Evolutionary conservation across 306 rosid genomes (phyloP), one percentile per base, ranked within the genome.

Genomic region (Glycine tomentella): DNA sequence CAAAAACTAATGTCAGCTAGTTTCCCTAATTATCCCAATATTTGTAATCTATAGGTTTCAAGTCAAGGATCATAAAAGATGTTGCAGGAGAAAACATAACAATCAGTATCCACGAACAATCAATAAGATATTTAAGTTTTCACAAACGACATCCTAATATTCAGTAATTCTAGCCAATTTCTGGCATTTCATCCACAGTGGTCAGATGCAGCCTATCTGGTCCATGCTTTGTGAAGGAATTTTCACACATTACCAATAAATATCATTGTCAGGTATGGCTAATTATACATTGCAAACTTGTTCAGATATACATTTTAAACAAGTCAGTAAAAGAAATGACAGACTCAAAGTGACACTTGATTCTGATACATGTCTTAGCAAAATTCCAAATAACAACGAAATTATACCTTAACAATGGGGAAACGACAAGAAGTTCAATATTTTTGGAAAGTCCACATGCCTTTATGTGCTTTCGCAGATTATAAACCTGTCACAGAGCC

Each of bases 321-420:
- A 61, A 45, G 72, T 50, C 45, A 11, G 16, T 25, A 38, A 64
- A 85, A 33, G 67, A 33, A 63, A 33, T 20, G 36, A 31, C 33
- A 55, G 11, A 64, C 17, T 14, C 48, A 81, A 66, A 42, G 74
- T 12, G 76, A 51, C 17, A 81, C 38, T 38, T 63, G 49, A 65
- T 36, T 56, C 6, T 6, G 64, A 53, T 44, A n/a, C 58, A 44
- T 12, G 5, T 67, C 66, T 77, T 40, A 7, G 17, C 7, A 58
- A 11, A 84, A 71, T 36, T 64, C 61, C 31, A 62, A 76, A 80
- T 38, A 53, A 46, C 25, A 65, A 77, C 16, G 11, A 36, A 36
- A 38, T 13, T 55, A 76, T 89, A 94, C 98, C 98, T 92, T 78
- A 89, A 87, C 91, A 94, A 81, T 4, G 98, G 97, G 72, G 98